These are phyloP conservation scores for Adansonia digitata DNA, from an alignment of 345 rosid genomes.

Conservation along the genomic window DNA sequence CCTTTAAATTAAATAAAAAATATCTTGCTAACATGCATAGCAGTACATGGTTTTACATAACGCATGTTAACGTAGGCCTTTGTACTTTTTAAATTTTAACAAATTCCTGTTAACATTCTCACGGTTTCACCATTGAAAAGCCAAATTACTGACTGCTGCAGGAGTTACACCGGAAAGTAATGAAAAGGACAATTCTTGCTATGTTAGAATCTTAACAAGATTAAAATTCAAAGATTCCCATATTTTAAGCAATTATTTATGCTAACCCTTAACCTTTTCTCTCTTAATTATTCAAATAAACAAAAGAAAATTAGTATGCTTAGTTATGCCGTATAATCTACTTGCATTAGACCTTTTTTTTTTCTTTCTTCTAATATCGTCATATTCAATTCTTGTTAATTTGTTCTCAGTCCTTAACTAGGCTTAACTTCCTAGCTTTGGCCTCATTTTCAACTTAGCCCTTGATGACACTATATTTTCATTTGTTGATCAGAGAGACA, in stretches of 20 bases:
- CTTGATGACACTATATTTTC: not conserved
- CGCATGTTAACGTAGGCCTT: too few relatives aligned
- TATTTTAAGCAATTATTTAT: not conserved
- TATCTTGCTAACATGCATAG: not conserved
- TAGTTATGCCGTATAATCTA: not conserved
- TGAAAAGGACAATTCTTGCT: slow-evolving; percentile 8
- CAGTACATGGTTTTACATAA: too few relatives aligned
- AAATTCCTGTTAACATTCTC: too few relatives aligned
- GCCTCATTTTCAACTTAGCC: not conserved
- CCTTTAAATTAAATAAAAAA: not conserved
- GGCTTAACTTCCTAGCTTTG: not conserved
- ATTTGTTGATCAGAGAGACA: not conserved
- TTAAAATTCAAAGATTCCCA: slow-evolving; percentile 11
- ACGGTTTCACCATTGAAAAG: not conserved
- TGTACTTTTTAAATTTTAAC: not conserved
- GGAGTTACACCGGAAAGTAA: not conserved
- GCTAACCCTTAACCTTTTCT: not conserved
- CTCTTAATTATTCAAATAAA: not conserved
- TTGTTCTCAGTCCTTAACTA: not conserved
- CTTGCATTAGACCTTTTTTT: not conserved
- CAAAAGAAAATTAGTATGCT: not conserved
- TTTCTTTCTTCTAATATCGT: not conserved
- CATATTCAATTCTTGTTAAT: not conserved
- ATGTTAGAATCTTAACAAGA: slow-evolving; percentile 3
- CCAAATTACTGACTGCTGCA: not conserved